These are phyloP conservation scores for Thymus mandschuricus DNA, from an alignment of 257 asterid species.

Conservation along the genomic window DNA sequence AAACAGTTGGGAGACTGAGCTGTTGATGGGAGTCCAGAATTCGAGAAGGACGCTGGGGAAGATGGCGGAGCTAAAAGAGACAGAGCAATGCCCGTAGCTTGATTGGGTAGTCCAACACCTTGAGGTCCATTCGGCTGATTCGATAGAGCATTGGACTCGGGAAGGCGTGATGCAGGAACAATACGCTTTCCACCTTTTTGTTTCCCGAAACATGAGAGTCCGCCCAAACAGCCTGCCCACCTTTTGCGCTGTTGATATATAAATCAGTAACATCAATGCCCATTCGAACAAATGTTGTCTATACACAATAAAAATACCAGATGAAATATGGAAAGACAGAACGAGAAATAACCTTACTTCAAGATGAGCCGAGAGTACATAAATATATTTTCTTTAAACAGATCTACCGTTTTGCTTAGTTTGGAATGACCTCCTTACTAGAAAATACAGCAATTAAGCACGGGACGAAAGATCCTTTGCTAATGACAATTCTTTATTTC, in stretches of 20 bases:
- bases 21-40: constrained; percentile 59
- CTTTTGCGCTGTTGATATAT: constrained; percentile 69
- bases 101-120: constrained; percentile 65
- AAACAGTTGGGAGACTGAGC: constrained; percentile 61
- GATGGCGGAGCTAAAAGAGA: constrained; percentile 78
- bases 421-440: background rate
- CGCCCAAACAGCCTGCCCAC: constrained; percentile 88
- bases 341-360: constrained; percentile 16
- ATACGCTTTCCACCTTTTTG: constrained; percentile 92
- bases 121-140: constrained; percentile 75
- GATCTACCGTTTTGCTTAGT: background rate
- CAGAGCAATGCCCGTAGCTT: constrained; percentile 42
- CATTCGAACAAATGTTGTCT: constrained; percentile 14
- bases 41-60: constrained; percentile 71
- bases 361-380: background rate
- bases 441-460: background rate
- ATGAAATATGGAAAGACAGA: background rate
- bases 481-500: background rate
- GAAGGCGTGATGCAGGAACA: constrained; percentile 83
- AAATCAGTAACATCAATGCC: constrained; percentile 26
- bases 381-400: background rate
- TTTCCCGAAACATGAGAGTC: constrained; percentile 79
- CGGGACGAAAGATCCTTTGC: background rate
- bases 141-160: constrained; percentile 58
- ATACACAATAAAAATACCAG: constrained; percentile 14